Evolutionary conservation across 2,329 filamentous ascomycete genomes (phyloP).

Genomic region (Fonsecaea nubica): DNA sequence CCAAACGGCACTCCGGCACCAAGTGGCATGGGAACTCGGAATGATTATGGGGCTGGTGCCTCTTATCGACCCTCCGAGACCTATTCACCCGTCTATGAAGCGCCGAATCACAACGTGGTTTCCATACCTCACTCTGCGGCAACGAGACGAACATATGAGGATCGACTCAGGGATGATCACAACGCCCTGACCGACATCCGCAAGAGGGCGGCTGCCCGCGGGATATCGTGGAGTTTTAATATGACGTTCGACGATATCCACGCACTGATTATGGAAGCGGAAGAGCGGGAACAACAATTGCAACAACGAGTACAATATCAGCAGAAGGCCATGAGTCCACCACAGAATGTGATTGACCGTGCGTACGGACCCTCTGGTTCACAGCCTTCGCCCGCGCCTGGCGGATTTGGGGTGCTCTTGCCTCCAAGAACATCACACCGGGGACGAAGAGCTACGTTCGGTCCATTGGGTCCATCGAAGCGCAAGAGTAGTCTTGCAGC

Average conservation of each 20-base stretch:
- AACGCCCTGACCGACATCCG: slow-evolving; percentile 27
- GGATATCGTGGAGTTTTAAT: slow-evolving; percentile 34
- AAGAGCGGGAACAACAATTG: slow-evolving; percentile 19
- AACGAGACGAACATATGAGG: slow-evolving; percentile 27
- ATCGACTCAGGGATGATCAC: slow-evolving; percentile 30
- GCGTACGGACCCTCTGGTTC: background rate
- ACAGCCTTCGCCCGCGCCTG: slow-evolving; percentile 2
- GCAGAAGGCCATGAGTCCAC: slow-evolving; percentile 9
- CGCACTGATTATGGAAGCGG: slow-evolving; percentile 22
- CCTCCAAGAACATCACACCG: slow-evolving; percentile 9
- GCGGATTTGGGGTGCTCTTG: slow-evolving; percentile 26
- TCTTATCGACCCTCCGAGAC: background rate
- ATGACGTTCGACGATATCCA: slow-evolving; percentile 34
- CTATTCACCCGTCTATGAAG: background rate
- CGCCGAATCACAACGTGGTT: background rate
- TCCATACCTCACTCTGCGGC: background rate
- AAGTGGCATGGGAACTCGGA: background rate
- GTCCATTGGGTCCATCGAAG: background rate
- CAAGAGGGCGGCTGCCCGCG: slow-evolving; percentile 20
- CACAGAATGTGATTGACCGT: slow-evolving; percentile 4
- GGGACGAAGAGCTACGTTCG: background rate
- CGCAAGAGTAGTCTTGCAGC: slow-evolving; percentile 4
- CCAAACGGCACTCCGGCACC: slow-evolving; percentile 8
- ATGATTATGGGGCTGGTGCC: background rate
- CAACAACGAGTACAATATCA: slow-evolving; percentile 5